Conservation (phyloP, 1,284 basidiomycete genomes). For the Peniophora sp. region DNA sequence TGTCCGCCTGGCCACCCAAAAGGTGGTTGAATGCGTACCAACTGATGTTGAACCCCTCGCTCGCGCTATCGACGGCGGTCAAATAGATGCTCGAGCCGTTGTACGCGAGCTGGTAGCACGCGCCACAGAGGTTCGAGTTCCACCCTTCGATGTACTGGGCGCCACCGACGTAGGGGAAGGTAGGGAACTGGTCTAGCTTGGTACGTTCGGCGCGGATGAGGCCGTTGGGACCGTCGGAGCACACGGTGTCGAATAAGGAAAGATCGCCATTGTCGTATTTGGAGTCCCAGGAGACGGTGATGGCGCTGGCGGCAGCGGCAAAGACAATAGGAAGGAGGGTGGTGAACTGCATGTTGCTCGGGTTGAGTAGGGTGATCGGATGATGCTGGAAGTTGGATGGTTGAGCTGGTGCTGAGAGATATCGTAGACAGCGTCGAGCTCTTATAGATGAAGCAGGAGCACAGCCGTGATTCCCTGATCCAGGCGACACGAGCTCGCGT, state of each 20-base stretch:
- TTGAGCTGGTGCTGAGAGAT: no score
- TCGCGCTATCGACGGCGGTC: constrained; percentile 32
- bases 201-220: constrained; percentile 34
- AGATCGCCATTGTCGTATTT: constrained; percentile 30
- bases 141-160: constrained; percentile 30
- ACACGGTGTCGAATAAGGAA: constrained; percentile 32
- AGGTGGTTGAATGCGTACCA: constrained; percentile 21
- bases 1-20: constrained; percentile 16
- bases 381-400: no score
- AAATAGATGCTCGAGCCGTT: constrained; percentile 29
- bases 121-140: constrained; percentile 34
- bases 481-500: no score
- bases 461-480: no score
- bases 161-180: constrained; percentile 47
- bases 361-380: no score
- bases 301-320: constrained; percentile 10
- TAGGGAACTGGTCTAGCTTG: constrained; percentile 38
- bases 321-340: constrained; percentile 12
- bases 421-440: constrained; percentile 5
- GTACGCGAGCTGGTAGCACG: constrained; percentile 37
- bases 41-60: constrained; percentile 31
- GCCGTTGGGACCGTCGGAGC: constrained; percentile 40
- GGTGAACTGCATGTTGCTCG: constrained; percentile 6
- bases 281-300: constrained; percentile 30
- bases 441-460: constrained; percentile 17